Evolutionary conservation across 345 rosid genomes (phyloP).

Genomic region (Gynandropsis gynandra): DNA sequence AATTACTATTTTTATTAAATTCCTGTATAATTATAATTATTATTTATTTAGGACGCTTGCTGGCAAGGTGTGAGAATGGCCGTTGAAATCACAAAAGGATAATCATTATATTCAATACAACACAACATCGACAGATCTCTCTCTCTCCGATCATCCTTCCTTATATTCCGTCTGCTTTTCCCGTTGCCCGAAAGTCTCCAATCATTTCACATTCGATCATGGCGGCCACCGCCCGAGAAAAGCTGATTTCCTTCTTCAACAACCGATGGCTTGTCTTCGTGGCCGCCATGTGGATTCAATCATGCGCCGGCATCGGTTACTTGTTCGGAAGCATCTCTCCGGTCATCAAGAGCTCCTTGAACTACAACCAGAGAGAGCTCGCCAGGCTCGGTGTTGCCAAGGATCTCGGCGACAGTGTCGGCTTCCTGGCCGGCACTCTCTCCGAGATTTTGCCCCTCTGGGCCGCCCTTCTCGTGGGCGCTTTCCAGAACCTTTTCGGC

Average conservation of each 20-base stretch:
- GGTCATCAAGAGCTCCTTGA: slow-evolving; percentile 77
- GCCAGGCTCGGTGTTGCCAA: slow-evolving; percentile 91
- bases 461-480: slow-evolving; percentile 92
- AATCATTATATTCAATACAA: too few relatives aligned
- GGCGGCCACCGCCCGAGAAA: slow-evolving; percentile 47
- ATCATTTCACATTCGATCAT: too few relatives aligned
- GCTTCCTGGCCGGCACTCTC: slow-evolving; percentile 84
- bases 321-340: slow-evolving; percentile 96
- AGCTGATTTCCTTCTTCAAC: slow-evolving; percentile 41
- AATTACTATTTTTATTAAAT: too few relatives aligned
- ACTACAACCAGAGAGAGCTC: slow-evolving; percentile 76
- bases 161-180: too few relatives aligned
- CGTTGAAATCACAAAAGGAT: too few relatives aligned
- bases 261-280: slow-evolving; percentile 96
- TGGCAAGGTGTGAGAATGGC: too few relatives aligned
- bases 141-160: too few relatives aligned
- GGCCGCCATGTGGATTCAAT: slow-evolving; percentile 98
- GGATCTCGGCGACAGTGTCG: slow-evolving; percentile 96
- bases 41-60: too few relatives aligned
- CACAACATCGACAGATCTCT: too few relatives aligned
- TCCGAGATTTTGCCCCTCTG: slow-evolving; percentile 86
- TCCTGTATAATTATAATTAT: too few relatives aligned
- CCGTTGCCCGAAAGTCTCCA: too few relatives aligned
- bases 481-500: slow-evolving; percentile 78
- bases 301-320: slow-evolving; percentile 92